phyloP scores from a whole-genome alignment of 768 basidiomycete species.

The Tylopilus felleus region DNA sequence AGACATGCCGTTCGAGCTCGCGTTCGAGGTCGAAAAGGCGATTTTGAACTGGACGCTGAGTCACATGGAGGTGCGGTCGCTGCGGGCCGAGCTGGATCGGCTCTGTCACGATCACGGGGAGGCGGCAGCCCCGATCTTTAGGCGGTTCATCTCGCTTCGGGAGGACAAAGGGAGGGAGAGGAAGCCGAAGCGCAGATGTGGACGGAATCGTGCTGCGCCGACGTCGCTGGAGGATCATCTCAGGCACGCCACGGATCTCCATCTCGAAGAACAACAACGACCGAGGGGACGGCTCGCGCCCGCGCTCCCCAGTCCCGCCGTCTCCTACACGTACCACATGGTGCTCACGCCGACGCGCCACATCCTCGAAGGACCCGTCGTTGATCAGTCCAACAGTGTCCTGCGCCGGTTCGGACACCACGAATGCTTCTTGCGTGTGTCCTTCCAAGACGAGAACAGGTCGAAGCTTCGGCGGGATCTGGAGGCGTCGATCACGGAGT shows the following conservation, averaged over 20 bases:
- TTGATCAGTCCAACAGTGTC: conserved; percentile 38
- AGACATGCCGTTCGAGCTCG: conserved; percentile 32
- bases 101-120: conserved; percentile 18
- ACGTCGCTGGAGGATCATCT: conserved; percentile 17
- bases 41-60: conserved; percentile 29
- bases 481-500: conserved; percentile 27
- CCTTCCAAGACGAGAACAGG: conserved; percentile 46
- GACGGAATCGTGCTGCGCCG: not conserved
- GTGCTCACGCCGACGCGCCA: conserved; percentile 39
- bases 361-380: conserved; percentile 38
- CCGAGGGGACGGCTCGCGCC: conserved; percentile 26
- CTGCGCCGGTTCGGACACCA: conserved; percentile 36
- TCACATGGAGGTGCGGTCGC: conserved; percentile 14
- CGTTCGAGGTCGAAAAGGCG: conserved; percentile 39
- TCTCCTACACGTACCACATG: conserved; percentile 37
- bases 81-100: conserved; percentile 17
- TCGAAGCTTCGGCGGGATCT: conserved; percentile 35
- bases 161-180: conserved; percentile 13
- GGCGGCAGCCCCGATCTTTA: conserved; percentile 24
- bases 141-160: conserved; percentile 15
- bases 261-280: conserved; percentile 23
- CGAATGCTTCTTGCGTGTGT: conserved; percentile 46
- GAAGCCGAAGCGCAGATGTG: not conserved
- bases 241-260: conserved; percentile 13
- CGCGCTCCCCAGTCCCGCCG: conserved; percentile 12